A percentile compares a stretch with the other conserved stretches of the same genome.
Conservation (phyloP, 2,329 filamentous ascomycete species). For the Colletotrichum zoysiae region DNA sequence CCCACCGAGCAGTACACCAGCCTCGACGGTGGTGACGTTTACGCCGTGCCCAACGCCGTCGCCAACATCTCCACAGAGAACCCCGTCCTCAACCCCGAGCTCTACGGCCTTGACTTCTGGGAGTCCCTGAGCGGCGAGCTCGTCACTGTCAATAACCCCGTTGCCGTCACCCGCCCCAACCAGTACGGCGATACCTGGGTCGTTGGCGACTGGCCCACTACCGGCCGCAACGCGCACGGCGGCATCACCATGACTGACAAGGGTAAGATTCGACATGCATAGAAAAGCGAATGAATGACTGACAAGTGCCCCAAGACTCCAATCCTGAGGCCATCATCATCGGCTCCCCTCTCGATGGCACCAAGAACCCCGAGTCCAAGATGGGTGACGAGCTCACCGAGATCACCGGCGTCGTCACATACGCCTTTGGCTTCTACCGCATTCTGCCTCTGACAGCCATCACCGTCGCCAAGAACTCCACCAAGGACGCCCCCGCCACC, state of each 20-base stretch:
- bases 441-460: slow-evolving; percentile 74
- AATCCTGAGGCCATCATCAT: slow-evolving; percentile 79
- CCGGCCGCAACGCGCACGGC: slow-evolving; percentile 72
- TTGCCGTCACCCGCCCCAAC: slow-evolving; percentile 71
- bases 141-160: slow-evolving; percentile 71
- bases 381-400: slow-evolving; percentile 75
- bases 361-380: slow-evolving; percentile 70
- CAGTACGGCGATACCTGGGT: slow-evolving; percentile 78
- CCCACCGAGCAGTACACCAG: slow-evolving; percentile 72
- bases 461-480: slow-evolving; percentile 59
- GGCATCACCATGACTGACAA: slow-evolving; percentile 73
- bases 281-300: background rate
- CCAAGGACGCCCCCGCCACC: slow-evolving; percentile 62
- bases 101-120: slow-evolving; percentile 81
- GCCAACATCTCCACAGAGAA: slow-evolving; percentile 70
- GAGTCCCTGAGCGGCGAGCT: slow-evolving; percentile 76
- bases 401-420: slow-evolving; percentile 76
- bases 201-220: slow-evolving; percentile 72
- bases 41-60: slow-evolving; percentile 72
- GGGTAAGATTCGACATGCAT: slow-evolving; percentile 52
- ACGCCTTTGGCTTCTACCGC: slow-evolving; percentile 77
- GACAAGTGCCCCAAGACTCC: slow-evolving; percentile 59
- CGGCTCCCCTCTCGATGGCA: slow-evolving; percentile 74
- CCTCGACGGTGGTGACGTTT: slow-evolving; percentile 75
- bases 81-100: slow-evolving; percentile 69